A percentile compares a stretch with the other conserved stretches of the same genome.
phyloP scores from a whole-genome alignment of 768 basidiomycete genomes.

The Tremella fuciformis region DNA sequence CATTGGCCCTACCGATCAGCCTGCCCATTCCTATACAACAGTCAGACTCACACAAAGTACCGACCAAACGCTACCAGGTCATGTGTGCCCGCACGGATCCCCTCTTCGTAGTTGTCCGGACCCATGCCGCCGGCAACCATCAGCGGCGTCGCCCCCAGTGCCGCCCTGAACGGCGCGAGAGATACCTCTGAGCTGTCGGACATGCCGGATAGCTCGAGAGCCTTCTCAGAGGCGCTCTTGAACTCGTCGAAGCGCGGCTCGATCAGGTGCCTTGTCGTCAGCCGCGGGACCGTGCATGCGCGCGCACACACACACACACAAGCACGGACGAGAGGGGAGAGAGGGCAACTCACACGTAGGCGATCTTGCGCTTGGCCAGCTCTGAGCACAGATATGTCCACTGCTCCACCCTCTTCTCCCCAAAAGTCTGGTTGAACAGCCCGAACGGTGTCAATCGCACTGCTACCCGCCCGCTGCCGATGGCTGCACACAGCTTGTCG shows the following conservation, averaged over 20 bases:
- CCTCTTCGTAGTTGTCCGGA: slow-evolving; percentile 26
- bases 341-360: slow-evolving; percentile 43
- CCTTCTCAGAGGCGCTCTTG: slow-evolving; percentile 31
- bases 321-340: neutral
- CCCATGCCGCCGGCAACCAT: slow-evolving; percentile 39
- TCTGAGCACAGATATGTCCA: slow-evolving; percentile 39
- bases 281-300: too few species aligned
- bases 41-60: too few species aligned
- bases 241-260: slow-evolving; percentile 48
- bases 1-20: slow-evolving; percentile 9
- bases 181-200: slow-evolving; percentile 13
- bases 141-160: slow-evolving; percentile 28
- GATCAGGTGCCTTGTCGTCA: slow-evolving; percentile 10
- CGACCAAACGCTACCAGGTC: slow-evolving; percentile 37
- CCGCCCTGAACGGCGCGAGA: slow-evolving; percentile 34
- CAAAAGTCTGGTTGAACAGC: slow-evolving; percentile 30
- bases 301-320: too few species aligned
- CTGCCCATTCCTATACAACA: neutral
- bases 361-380: slow-evolving; percentile 27
- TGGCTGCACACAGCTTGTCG: slow-evolving; percentile 40
- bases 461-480: slow-evolving; percentile 25
- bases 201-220: slow-evolving; percentile 16
- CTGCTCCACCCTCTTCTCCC: slow-evolving; percentile 34
- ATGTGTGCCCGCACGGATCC: slow-evolving; percentile 20
- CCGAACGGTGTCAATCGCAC: slow-evolving; percentile 25